Conservation (phyloP, 2,329 filamentous ascomycete genomes). For the Aspergillus spinulosporus region DNA sequence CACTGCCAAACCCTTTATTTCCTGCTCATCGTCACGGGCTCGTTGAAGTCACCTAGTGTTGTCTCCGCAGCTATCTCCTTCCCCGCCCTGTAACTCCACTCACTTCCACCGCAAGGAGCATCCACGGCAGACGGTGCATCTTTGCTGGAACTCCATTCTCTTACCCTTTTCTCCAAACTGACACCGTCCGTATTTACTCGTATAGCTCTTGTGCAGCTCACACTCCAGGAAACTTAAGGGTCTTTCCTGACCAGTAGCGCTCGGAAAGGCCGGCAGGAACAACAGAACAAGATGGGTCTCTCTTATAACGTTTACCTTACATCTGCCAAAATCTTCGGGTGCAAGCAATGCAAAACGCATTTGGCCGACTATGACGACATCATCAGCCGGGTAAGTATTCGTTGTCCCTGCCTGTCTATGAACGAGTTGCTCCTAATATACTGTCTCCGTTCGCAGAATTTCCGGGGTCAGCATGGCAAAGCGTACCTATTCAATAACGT, state of each 20-base stretch:
- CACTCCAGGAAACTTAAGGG: conserved; percentile 20
- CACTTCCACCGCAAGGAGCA: conserved; percentile 14
- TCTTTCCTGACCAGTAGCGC: conserved; percentile 16
- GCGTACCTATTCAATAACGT: conserved; percentile 94
- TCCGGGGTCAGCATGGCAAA: conserved; percentile 96
- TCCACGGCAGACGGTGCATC: conserved; percentile 9
- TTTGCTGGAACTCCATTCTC: conserved; percentile 1
- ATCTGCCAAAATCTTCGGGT: conserved; percentile 84
- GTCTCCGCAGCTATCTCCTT: conserved; percentile 6
- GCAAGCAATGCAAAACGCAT: conserved; percentile 93
- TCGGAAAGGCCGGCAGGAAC: conserved; percentile 18
- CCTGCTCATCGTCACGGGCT: not conserved
- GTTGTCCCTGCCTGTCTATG: too few species aligned
- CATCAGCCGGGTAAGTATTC: conserved; percentile 74
- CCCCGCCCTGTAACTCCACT: conserved; percentile 11
- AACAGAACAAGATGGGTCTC: conserved; percentile 68
- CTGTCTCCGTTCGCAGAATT: conserved; percentile 64
- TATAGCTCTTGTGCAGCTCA: conserved; percentile 22
- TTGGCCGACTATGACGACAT: conserved; percentile 95
- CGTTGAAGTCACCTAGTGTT: not conserved
- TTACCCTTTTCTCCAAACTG: conserved; percentile 5
- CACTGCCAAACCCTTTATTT: not conserved
- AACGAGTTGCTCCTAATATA: conserved; percentile 6
- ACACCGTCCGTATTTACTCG: conserved; percentile 10
- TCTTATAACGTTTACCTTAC: conserved; percentile 89